Evolutionary conservation across 768 basidiomycete species (phyloP).

Genomic region (Naematelia aurantialba): DNA sequence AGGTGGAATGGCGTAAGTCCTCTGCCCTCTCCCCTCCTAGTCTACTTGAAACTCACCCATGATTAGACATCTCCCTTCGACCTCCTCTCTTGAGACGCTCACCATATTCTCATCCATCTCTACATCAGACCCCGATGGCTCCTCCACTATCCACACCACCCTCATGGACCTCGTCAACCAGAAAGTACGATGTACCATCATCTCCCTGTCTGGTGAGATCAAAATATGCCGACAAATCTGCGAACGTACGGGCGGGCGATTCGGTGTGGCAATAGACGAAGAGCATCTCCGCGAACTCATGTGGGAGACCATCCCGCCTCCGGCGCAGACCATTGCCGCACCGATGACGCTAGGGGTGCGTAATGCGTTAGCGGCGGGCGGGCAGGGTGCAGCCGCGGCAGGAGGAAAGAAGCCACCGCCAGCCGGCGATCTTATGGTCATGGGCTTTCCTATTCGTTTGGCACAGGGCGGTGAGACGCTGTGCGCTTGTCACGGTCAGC

Average conservation of each 20-base stretch:
- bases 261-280: constrained; percentile 97
- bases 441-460: constrained; percentile 94
- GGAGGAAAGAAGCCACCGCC: constrained; percentile 32
- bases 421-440: constrained; percentile 82
- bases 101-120: constrained; percentile 93
- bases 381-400: constrained; percentile 57
- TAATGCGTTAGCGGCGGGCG: constrained; percentile 55
- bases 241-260: constrained; percentile 82
- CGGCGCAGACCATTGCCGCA: constrained; percentile 56
- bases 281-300: constrained; percentile 93
- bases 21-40: neutral
- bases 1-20: constrained; percentile 76
- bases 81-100: constrained; percentile 91
- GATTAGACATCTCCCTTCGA: constrained; percentile 86
- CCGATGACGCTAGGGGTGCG: constrained; percentile 45
- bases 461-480: constrained; percentile 74
- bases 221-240: constrained; percentile 91
- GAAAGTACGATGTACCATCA: constrained; percentile 85
- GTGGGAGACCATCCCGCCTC: constrained; percentile 92
- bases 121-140: constrained; percentile 90
- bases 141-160: constrained; percentile 70
- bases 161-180: constrained; percentile 76
- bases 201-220: constrained; percentile 95
- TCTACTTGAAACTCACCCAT: neutral
- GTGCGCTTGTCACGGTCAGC: constrained; percentile 88